Base-by-base conservation (phyloP, 1,139 yeast species). In the Hansenula lynferdii region DNA sequence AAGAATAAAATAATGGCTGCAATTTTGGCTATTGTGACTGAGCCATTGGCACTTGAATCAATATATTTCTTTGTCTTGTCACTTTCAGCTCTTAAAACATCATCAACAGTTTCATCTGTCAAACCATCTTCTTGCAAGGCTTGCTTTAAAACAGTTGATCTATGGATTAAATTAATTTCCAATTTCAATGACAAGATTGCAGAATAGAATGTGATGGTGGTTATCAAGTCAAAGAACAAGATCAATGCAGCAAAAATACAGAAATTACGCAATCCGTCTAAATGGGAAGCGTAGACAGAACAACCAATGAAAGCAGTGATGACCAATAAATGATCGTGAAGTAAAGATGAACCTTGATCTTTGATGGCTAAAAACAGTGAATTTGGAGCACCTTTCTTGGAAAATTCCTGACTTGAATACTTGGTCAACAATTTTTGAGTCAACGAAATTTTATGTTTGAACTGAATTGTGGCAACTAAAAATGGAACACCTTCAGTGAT, bases 101-200 rank as follows among this genome's bases (percentile, higher is more conserved):
- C 72, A 47, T 76, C 79, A 33, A 92, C 97, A 34, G 85, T 85
- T 42, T 71, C 66, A 39, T 79, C 79, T 34, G 87, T 75, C 30
- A 92, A 77, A 18, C 98, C 98, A 54, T 94, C 98, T 60, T 92
- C 98, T 64, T 90, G 96, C 50, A 92, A 70, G 18, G 89, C 92
- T 50, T 77, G 80, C 56, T 85, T 81, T 57, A 90, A 75, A 42
- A 80, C 77, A 43, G 89, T 82, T 37, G 92, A 85, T 50, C 90
- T 80, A 62, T 92, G 87, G 44, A 95, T 95, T 48, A 89, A 73
- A 57, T 80, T 80, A 57, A 92, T 87, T 62, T 94, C 97, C 31
- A 94, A 79, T 63, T 92, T 92, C 61, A 92, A 73, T 2, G 96
- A 82, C 51, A 92, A 74, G 37, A 89, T 78, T 3, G 97, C 92